phyloP scores from a whole-genome alignment of 31 red algal genomes.

The Porphyra umbilicalis region DNA sequence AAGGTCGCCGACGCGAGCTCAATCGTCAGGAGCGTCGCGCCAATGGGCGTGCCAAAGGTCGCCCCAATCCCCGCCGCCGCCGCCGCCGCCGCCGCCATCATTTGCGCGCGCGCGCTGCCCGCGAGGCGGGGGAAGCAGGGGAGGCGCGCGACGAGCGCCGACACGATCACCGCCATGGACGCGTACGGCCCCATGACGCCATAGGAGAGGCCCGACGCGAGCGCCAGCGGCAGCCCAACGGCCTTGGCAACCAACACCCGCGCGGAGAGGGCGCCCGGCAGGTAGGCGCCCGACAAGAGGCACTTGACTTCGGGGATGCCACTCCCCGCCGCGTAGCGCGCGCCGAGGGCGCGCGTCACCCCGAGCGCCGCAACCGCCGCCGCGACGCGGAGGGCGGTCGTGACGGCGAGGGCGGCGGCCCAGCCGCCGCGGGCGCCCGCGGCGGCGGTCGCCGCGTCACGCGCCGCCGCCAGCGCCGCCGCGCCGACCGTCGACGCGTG shows the following conservation, averaged over 20 bases:
- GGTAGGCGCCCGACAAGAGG: conserved; percentile 55
- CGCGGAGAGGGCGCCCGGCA: conserved; percentile 55
- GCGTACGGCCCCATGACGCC: conserved; percentile 81
- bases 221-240: conserved; percentile 62
- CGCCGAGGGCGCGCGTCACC: not conserved
- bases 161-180: conserved; percentile 56
- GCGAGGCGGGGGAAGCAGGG: conserved; percentile 33
- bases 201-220: conserved; percentile 59
- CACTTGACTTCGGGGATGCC: conserved; percentile 96
- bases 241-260: conserved; percentile 55
- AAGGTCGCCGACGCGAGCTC: conserved; percentile 73
- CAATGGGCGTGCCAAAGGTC: conserved; percentile 81
- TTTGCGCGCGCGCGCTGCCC: conserved; percentile 32
- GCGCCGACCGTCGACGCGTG: not conserved
- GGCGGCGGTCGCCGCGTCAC: not conserved
- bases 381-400: not conserved
- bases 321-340: conserved; percentile 62
- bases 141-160: conserved; percentile 35
- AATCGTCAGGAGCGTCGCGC: conserved; percentile 75
- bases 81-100: conserved; percentile 69
- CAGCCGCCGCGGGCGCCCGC: not conserved
- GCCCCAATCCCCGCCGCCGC: conserved; percentile 83
- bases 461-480: not conserved
- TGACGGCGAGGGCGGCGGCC: not conserved
- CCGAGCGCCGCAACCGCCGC: not conserved